A percentile compares a stretch with the other conserved stretches of the same genome.
Evolutionary conservation across 108 stramenopile species (phyloP).

Genomic region (Fragilaria radians): DNA sequence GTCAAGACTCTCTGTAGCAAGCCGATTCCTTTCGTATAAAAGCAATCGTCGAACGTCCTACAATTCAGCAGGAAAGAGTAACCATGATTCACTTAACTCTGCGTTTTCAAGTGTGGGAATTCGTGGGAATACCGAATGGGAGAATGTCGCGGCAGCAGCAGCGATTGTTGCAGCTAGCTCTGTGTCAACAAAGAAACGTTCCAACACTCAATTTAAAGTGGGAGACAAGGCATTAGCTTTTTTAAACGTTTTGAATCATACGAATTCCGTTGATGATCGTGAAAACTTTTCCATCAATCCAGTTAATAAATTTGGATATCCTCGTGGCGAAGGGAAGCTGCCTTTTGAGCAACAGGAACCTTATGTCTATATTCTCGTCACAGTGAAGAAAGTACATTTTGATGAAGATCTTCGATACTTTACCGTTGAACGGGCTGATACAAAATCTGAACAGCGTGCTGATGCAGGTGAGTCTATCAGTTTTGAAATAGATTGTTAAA

Average conservation of each 20-base stretch:
- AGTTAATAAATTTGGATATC: conserved; percentile 57
- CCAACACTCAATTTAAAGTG: conserved; percentile 22
- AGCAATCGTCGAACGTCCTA: too few species aligned
- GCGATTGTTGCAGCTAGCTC: conserved; percentile 29
- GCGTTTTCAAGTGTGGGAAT: conserved; percentile 1
- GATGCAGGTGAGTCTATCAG: conserved; percentile 34
- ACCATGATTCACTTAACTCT: conserved; percentile 1
- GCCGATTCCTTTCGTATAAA: too few species aligned
- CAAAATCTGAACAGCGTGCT: conserved; percentile 46
- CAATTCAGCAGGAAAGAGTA: too few species aligned
- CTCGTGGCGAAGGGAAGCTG: conserved; percentile 40
- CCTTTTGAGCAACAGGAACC: conserved; percentile 54
- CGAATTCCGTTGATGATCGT: conserved; percentile 22
- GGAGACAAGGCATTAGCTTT: conserved; percentile 36
- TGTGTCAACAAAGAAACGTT: conserved; percentile 2
- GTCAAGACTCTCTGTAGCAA: too few species aligned
- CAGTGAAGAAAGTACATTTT: conserved; percentile 59
- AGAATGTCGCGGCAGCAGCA: conserved; percentile 40
- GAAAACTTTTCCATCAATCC: conserved; percentile 30
- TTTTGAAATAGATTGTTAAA: background rate
- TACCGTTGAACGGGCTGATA: conserved; percentile 61
- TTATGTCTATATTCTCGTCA: conserved; percentile 50
- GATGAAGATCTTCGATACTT: conserved; percentile 65
- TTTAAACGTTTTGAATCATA: conserved; percentile 41
- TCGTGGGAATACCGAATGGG: conserved; percentile 23